These are phyloP conservation scores for Dioscorea zingiberensis DNA, from an alignment of 106 monocot species.

Conservation along the genomic window DNA sequence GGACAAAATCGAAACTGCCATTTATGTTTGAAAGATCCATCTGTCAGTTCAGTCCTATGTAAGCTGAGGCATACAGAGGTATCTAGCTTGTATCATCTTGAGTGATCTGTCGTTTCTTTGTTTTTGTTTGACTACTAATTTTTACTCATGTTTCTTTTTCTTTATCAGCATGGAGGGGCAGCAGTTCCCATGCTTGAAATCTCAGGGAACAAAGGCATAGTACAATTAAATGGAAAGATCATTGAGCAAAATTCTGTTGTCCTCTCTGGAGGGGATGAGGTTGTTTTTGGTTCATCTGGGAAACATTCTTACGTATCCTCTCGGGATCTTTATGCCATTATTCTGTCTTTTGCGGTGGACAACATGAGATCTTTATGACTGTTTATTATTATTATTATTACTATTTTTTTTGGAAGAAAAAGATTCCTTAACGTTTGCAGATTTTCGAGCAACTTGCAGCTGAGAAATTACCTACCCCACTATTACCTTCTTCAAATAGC, in stretches of 20 bases:
- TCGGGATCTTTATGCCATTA: not conserved
- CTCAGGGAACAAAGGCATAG: conserved; percentile 49
- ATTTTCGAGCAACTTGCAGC: conserved; percentile 48
- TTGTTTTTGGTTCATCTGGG: conserved; percentile 73
- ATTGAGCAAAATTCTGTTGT: conserved; percentile 54
- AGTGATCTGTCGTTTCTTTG: not conserved
- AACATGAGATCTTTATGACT: not conserved
- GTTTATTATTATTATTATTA: too few relatives aligned
- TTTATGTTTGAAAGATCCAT: conserved; percentile 49
- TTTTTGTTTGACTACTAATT: not conserved
- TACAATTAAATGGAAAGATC: conserved; percentile 86
- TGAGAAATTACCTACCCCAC: conserved; percentile 20
- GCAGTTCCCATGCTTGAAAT: conserved; percentile 56
- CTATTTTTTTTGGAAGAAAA: not conserved
- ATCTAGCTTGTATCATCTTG: conserved; percentile 3
- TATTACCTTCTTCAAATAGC: conserved; percentile 23
- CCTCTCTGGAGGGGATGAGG: conserved; percentile 81
- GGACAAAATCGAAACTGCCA: conserved; percentile 56
- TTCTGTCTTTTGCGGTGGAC: not conserved
- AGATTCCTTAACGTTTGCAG: conserved; percentile 33
- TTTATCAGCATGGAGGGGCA: conserved; percentile 43
- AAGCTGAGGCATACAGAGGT: conserved; percentile 65
- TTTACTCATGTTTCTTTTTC: not conserved
- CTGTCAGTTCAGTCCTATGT: conserved; percentile 47
- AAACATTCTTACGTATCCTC: conserved; percentile 99